Evolutionary conservation across 345 rosid genomes (phyloP).

Genomic region (Mangifera indica): DNA sequence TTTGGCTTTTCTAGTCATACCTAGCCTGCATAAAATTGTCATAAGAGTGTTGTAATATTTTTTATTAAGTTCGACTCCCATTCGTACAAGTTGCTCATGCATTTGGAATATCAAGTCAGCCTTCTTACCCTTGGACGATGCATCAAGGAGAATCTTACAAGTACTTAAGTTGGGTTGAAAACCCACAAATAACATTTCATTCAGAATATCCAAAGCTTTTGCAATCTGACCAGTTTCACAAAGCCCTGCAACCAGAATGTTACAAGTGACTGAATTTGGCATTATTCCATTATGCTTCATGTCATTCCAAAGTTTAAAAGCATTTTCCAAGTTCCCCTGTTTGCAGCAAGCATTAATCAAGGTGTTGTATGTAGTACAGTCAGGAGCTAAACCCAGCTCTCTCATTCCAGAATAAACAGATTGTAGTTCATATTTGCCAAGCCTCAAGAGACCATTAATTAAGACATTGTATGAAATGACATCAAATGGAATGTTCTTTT

Average conservation of each 20-base stretch:
- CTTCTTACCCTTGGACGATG: constrained; percentile 53
- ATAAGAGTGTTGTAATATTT: constrained; percentile 66
- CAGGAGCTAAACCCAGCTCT: constrained; percentile 70
- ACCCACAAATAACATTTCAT: constrained; percentile 50
- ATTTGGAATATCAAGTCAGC: constrained; percentile 49
- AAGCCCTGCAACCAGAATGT: constrained; percentile 53
- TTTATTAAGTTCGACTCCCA: constrained; percentile 55
- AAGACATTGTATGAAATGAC: constrained; percentile 75
- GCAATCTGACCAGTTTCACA: constrained; percentile 49
- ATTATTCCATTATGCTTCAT: constrained; percentile 52
- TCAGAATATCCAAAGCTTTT: constrained; percentile 52
- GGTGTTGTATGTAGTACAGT: constrained; percentile 63
- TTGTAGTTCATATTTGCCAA: constrained; percentile 52
- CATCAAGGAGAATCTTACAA: constrained; percentile 51
- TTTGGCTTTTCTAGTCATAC: constrained; percentile 75
- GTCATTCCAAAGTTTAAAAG: constrained; percentile 60
- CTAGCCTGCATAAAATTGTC: constrained; percentile 58
- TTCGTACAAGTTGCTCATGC: constrained; percentile 55
- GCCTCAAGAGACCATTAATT: constrained; percentile 62
- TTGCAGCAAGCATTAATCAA: constrained; percentile 66
- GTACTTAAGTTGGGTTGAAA: constrained; percentile 51
- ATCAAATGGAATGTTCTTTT: constrained; percentile 61
- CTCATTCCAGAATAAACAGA: constrained; percentile 59
- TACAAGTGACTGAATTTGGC: constrained; percentile 68
- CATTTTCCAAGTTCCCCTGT: constrained; percentile 52